A percentile compares a stretch with the other conserved stretches of the same genome.
phyloP scores from a whole-genome alignment of 371 early-diverging fungal species.

The Apophysomyces elegans region DNA sequence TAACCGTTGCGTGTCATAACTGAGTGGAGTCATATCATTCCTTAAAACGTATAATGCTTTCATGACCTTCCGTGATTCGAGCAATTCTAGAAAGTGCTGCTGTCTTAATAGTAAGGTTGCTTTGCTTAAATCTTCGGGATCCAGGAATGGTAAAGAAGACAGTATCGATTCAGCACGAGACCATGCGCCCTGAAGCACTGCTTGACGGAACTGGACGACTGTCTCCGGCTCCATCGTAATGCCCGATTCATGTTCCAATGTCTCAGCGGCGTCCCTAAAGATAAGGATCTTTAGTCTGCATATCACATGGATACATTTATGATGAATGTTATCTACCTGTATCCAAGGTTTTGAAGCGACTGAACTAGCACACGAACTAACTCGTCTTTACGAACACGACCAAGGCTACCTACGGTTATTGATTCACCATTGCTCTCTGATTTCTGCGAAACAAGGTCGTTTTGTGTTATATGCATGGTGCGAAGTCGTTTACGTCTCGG shows the following conservation, averaged over 20 bases:
- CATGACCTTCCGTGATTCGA: conserved; percentile 65
- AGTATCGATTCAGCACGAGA: conserved; percentile 59
- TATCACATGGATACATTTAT: background rate
- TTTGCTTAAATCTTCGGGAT: conserved; percentile 25
- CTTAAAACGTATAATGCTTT: conserved; percentile 73
- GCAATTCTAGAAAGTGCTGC: conserved; percentile 84
- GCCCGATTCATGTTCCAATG: conserved; percentile 78
- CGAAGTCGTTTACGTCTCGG: conserved; percentile 10
- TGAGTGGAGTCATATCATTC: conserved; percentile 75
- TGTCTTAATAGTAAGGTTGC: conserved; percentile 71
- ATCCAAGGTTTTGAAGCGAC: conserved; percentile 82
- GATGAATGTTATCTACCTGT: conserved; percentile 53
- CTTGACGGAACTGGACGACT: conserved; percentile 63
- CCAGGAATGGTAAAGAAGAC: conserved; percentile 42
- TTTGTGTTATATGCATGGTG: background rate
- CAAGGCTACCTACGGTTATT: background rate
- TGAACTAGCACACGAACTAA: conserved; percentile 87
- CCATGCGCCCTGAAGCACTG: conserved; percentile 81
- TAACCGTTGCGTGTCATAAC: conserved; percentile 60
- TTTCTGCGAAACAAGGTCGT: background rate
- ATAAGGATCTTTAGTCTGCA: conserved; percentile 12
- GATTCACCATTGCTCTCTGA: background rate
- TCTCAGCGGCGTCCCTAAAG: conserved; percentile 58
- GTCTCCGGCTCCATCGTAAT: conserved; percentile 63
- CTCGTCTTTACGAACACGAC: conserved; percentile 61